Evolutionary conservation across 192 early-diverging fungal species (phyloP), one percentile per base, ranked within the genome.

Genomic region (Backusella australiensis): DNA sequence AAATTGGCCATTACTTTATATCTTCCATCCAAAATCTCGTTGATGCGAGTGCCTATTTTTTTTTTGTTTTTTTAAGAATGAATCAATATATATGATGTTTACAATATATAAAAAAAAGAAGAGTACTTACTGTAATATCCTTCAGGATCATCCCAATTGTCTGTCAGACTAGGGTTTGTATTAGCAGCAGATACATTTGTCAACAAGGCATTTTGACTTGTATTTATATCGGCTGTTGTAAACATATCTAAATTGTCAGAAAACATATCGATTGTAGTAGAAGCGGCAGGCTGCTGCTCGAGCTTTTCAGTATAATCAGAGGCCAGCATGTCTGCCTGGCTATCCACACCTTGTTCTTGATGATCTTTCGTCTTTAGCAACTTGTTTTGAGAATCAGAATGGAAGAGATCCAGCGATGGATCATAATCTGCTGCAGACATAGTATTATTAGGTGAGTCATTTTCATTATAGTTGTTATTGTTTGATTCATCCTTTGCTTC

Each of bases 101-200:
- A 29, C 36, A 49, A 21, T 44, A 14, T n/a, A n/a, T n/a, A 23
- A 23, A 23, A 23, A 23, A 32, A 46, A 7, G 9, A 15, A 3
- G 1, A 71, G 11, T 3, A 87, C 93, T 82, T 88, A 90, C 95
- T 90, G 81, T 98, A 99, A 88, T 99, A 99, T 36, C 98, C 98
- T 73, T 99, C 98, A 11, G 90, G 87, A 77, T 99, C 98, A 82
- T 99, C 97, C 94, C 94, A 97, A 74, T 95, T 97, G 76, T 98
- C 97, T 38, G 88, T 84, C 1, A 95, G 80, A 8, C 85, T 86
- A 32, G 86, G 84, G 69, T 84, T 89, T 4, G 86, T 81, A 63
- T 23, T 63, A 59, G 84, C 80, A 9, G 86, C 79, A 19, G 79
- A 21, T 19, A 85, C 82, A 34, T 83, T 73, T 6, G 84, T 82